These are phyloP conservation scores for Brassica incana DNA, from an alignment of 345 rosid species.

Conservation along the genomic window DNA sequence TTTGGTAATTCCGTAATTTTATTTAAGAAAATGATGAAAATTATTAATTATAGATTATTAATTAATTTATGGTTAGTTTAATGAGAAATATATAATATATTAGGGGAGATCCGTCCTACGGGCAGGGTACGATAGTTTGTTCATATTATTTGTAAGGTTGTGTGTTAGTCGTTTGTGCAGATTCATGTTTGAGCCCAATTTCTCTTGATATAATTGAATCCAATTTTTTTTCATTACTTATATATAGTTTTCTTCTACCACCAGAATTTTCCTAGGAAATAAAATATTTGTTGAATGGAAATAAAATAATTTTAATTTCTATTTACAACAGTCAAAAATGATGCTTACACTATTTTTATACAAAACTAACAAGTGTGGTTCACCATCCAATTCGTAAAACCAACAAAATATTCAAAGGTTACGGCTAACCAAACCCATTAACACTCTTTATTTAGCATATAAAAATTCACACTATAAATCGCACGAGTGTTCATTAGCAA, in stretches of 20 bases:
- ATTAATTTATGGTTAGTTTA: too few relatives aligned
- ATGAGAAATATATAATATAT: too few relatives aligned
- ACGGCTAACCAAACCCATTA: neutral
- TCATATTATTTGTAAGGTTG: too few relatives aligned
- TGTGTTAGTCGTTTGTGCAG: too few relatives aligned
- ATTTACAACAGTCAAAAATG: neutral
- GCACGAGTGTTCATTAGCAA: neutral
- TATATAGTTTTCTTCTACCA: neutral
- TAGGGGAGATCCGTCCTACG: too few relatives aligned
- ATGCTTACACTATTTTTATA: slow-evolving; percentile 15
- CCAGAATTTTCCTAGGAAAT: neutral
- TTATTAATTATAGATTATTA: too few relatives aligned
- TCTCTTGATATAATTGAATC: too few relatives aligned
- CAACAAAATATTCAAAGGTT: slow-evolving; percentile 11
- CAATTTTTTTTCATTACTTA: too few relatives aligned
- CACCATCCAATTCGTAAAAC: slow-evolving; percentile 11
- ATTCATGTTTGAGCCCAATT: too few relatives aligned
- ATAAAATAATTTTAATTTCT: neutral
- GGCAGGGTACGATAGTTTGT: too few relatives aligned
- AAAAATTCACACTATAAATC: neutral
- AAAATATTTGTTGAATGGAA: neutral
- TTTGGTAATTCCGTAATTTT: too few relatives aligned
- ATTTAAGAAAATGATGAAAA: too few relatives aligned
- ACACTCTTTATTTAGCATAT: slow-evolving; percentile 22
- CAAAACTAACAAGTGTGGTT: neutral